A percentile compares a stretch with the other conserved stretches of the same genome.
phyloP scores from a whole-genome alignment of 805 yeast species.

The Kodamaea restingae region DNA sequence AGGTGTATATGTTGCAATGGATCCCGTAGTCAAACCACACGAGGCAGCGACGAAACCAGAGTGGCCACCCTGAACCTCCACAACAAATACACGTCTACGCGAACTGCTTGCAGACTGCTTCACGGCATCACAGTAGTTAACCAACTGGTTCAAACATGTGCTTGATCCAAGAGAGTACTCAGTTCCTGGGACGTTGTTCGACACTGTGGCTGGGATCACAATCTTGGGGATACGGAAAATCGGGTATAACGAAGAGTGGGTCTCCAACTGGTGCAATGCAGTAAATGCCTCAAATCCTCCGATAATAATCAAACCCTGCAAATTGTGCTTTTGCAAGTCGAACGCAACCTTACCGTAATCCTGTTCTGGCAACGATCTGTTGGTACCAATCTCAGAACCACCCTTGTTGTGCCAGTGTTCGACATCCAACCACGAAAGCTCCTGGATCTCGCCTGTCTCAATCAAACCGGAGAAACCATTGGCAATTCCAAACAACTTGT shows the following conservation, averaged over 20 bases:
- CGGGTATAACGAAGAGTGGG: conserved; percentile 58
- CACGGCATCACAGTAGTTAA: conserved; percentile 72
- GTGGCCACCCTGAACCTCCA: conserved; percentile 84
- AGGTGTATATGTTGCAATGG: conserved; percentile 72
- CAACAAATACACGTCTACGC: conserved; percentile 73
- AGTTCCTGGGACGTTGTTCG: conserved; percentile 79
- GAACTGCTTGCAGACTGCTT: conserved; percentile 77
- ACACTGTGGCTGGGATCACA: conserved; percentile 73
- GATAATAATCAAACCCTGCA: conserved; percentile 68
- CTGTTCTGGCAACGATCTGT: conserved; percentile 63
- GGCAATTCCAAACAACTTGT: conserved; percentile 63
- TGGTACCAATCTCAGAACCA: conserved; percentile 81
- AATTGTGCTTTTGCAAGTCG: conserved; percentile 61
- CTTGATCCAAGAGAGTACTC: conserved; percentile 75
- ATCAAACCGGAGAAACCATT: conserved; percentile 74
- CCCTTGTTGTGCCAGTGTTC: conserved; percentile 72
- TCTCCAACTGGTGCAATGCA: conserved; percentile 64
- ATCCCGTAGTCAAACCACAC: conserved; percentile 67
- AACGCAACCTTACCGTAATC: conserved; percentile 71
- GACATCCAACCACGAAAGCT: conserved; percentile 63
- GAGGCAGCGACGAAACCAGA: conserved; percentile 74
- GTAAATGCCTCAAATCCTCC: conserved; percentile 82
- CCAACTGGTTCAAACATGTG: conserved; percentile 67
- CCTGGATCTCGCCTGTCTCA: conserved; percentile 55
- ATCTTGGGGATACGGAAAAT: conserved; percentile 75